Base-by-base conservation (phyloP, 2,329 filamentous ascomycete species). In the Nemania sp. region DNA sequence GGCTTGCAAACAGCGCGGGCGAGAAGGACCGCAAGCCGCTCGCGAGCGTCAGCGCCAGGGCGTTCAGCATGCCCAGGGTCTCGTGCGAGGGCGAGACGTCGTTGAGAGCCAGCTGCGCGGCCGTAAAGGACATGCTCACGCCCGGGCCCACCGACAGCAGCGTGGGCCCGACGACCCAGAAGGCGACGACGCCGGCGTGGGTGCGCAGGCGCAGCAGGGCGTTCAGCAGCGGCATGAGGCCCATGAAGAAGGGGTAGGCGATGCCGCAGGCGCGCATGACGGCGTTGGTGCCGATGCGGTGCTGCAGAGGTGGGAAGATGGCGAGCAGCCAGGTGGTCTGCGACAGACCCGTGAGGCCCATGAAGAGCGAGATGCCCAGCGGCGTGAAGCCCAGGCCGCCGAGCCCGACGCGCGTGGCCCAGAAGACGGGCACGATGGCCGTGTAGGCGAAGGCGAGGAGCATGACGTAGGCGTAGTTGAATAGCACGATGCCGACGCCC, bases 321-420 rank as follows among this genome's bases (percentile, higher is more conserved):
- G 91, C 64, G 0, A 94, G 79, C 1, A 92, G 82, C 90, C 90
- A 94, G 6, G 84, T 59, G 1, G 89, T 85, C 73, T 94, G 91
- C 3, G 84, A 80, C 15, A 83, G 75, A 12, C 91, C 91, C 20
- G 81, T 83, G 1, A 87, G 59, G 1, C 81, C 85, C 76, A 94
- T 83, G 75, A 88, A 84, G 2, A 86, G 67, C 1, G 88, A 87
- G 63, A 92, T 94, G 54, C 85, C 81, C 3, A 83, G 71, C 0
- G 88, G 78, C 0, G 79, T 75, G 72, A 92, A 88, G 2, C 81
- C 83, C 49, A 87, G 82, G 0, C 91, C 91, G 35, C 90, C 90
- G 0, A 88, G 79, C 0, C 71, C 5, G 5, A 89, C 68, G 2
- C 81, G 78, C 0, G 87, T 91, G 74, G 83, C 92, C 76, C 86